Base-by-base conservation (phyloP, 768 basidiomycete species). In the Lentinus brumalis region DNA sequence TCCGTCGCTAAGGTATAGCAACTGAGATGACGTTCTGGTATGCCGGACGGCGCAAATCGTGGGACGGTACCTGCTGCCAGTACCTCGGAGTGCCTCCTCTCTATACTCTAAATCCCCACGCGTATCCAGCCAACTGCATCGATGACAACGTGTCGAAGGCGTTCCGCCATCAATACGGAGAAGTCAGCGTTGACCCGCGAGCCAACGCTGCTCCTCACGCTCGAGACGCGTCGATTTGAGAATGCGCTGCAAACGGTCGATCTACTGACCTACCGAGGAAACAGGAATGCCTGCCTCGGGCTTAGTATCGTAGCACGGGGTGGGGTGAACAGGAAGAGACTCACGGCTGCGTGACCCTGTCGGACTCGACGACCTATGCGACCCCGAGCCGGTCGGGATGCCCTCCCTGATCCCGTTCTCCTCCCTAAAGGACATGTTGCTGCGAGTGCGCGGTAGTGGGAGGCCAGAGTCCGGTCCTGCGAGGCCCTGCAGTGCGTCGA, bases 281-380 rank as follows among this genome's bases (percentile, higher is more conserved):
- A 91, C 83, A 30, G 66, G 67, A 49, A 67, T 70, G 42, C 69
- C 66, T 70, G 44, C 16, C 16, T 32, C 32, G 26, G 30, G 6
- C 41, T 64, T 31, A 62, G 30, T 38, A 49, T 38, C 39, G 18
- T 44, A 3, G 31, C 15, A 39, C n/a, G 15, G 65, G 53, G 45
- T 64, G 51, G 29, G 62, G 56, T 60, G 67, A 61, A 65, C 46
- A 15, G 45, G 65, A 51, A 64, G 61, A 57, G 51, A 86, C 91
- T 69, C 78, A 92, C 91, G 87, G 77, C 90, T 91, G 41, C 91
- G 76, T 50, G 88, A 89, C 40, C 91, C 80, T 7, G 88, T 92
- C 56, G 91, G 91, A 69, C 90, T 92, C 6, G 84, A 79, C 39
- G 77, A 71, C 38, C 90, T 83, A 71, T 84, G 86, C 68, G 76